Base-by-base conservation (phyloP, 805 yeast species). In the Candida nonsorbophila region DNA sequence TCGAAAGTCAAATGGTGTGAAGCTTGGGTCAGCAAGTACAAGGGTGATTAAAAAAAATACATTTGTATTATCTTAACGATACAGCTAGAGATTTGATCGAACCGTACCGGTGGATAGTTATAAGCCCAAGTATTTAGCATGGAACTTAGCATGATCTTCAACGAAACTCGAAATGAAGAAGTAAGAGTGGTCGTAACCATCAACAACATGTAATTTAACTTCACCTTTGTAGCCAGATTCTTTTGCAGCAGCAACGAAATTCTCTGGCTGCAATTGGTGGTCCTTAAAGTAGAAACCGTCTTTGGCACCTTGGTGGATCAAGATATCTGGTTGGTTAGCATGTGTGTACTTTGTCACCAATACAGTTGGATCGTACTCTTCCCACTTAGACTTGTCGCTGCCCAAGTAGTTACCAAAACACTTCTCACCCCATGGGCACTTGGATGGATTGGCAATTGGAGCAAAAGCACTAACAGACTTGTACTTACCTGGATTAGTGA, bases 141-240 rank as follows among this genome's bases (percentile, higher is more conserved):
- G 97, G 54, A 80, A 90, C 36, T 72, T 75, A 20, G 95, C 84
- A 54, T 92, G 97, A 20, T 77, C 84, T 32, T 73, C 80, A 8
- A 81, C 81, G 55, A 87, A 88, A 0, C 84, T 58, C 29, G 88
- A 71, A 33, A 90, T 71, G 53, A 87, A 90, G 57, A 73, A 92
- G 64, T 88, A 90, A 27, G 88, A 80, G 52, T 90, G 98, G 49
- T 92, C 97, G 49, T 77, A 90, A 4, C 88, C 95, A 1, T 83
- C 87, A 12, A 74, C 94, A 20, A 75, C 45, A 16, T 74, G 60
- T 27, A 83, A 54, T 17, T 72, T 62, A 34, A 90, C 68, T 32
- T 73, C 67, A 4, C 77, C 83, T 34, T 71, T 72, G 55, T 80
- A 79, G 5, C 58, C 54, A 1, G 83, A 62, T 17, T 69, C 72